Evolutionary conservation across 805 yeast species (phyloP).

Genomic region (Candida quercuum): DNA sequence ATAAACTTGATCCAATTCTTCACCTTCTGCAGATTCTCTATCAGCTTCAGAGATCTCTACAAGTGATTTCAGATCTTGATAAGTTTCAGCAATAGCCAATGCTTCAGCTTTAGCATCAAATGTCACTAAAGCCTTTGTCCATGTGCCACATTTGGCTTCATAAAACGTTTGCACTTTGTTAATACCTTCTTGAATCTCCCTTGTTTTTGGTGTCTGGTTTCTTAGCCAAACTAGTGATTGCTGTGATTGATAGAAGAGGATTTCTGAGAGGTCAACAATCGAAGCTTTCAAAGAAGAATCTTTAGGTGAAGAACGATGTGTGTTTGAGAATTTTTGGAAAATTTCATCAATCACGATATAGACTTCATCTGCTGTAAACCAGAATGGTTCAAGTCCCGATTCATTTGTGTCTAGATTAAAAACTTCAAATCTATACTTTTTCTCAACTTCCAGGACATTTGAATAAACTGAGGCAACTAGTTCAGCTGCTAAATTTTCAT

Average conservation of each 20-base stretch:
- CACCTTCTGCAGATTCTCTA: slow-evolving; percentile 24
- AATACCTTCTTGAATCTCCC: slow-evolving; percentile 16
- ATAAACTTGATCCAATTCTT: slow-evolving; percentile 13
- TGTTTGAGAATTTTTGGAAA: slow-evolving; percentile 27
- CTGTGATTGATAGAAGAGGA: slow-evolving; percentile 34
- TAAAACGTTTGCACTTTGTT: slow-evolving; percentile 19
- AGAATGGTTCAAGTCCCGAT: slow-evolving; percentile 29
- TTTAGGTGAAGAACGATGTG: slow-evolving; percentile 2
- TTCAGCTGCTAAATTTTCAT: slow-evolving; percentile 18
- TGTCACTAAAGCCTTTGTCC: slow-evolving; percentile 58
- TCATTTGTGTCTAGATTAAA: slow-evolving; percentile 29
- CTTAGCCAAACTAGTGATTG: slow-evolving; percentile 31
- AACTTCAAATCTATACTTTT: slow-evolving; percentile 25
- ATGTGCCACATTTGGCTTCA: slow-evolving; percentile 32
- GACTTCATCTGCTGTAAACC: slow-evolving; percentile 43
- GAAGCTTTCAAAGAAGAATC: slow-evolving; percentile 16
- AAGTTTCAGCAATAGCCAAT: slow-evolving; percentile 56
- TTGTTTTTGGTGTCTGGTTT: slow-evolving; percentile 15
- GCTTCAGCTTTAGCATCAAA: slow-evolving; percentile 49
- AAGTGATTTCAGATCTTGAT: slow-evolving; percentile 59
- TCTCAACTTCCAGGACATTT: slow-evolving; percentile 36
- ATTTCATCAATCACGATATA: slow-evolving; percentile 36
- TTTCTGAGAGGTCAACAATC: slow-evolving; percentile 32
- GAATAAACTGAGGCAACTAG: slow-evolving; percentile 23
- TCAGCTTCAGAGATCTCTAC: slow-evolving; percentile 46